Conservation (phyloP, 2,329 filamentous ascomycete genomes). For the Fusarium lateritium region DNA sequence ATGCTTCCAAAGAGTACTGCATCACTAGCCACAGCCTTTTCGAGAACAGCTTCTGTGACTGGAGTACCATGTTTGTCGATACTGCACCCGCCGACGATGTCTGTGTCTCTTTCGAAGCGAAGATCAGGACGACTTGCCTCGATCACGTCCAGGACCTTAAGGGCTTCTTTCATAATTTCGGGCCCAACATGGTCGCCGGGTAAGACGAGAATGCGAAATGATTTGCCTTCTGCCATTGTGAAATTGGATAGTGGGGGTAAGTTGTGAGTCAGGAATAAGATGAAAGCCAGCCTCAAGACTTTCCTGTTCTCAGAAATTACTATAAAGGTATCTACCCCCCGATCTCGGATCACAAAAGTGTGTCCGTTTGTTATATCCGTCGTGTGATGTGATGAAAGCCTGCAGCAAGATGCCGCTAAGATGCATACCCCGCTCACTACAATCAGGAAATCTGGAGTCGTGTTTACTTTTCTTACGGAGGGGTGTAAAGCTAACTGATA, state of each 20-base stretch:
- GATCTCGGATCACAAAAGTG: no score
- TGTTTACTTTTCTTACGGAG: slow-evolving; percentile 4
- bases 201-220: slow-evolving; percentile 58
- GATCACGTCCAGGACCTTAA: slow-evolving; percentile 62
- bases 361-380: no score
- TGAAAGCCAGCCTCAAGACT: no score
- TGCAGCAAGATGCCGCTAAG: no score
- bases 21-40: slow-evolving; percentile 58
- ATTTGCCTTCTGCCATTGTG: slow-evolving; percentile 9
- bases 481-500: background rate
- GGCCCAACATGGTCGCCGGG: slow-evolving; percentile 64
- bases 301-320: no score
- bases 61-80: slow-evolving; percentile 62
- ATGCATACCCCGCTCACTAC: slow-evolving; percentile 12
- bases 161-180: slow-evolving; percentile 62
- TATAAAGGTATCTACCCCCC: no score
- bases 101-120: slow-evolving; percentile 49
- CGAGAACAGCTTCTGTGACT: slow-evolving; percentile 60
- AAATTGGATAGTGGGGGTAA: background rate
- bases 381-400: no score
- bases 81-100: slow-evolving; percentile 55
- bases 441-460: background rate
- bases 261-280: no score
- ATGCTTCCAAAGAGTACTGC: slow-evolving; percentile 64
- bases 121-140: slow-evolving; percentile 51